Evolutionary conservation across 1,139 yeast species (phyloP), one percentile per base, ranked within the genome.

Genomic region (Yamadazyma atmosphaerica): DNA sequence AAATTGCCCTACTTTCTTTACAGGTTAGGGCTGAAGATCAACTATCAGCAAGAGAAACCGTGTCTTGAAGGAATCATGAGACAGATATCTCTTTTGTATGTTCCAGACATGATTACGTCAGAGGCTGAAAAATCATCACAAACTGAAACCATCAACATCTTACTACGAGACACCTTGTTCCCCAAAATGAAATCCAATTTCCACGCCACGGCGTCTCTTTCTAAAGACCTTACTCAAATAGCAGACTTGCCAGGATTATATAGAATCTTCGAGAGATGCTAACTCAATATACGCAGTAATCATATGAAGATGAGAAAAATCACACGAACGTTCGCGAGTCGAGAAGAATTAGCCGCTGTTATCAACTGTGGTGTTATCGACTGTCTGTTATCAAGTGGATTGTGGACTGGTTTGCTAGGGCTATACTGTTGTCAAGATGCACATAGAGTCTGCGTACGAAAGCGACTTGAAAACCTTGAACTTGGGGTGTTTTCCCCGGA

Each of bases 161-260:
- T 46, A 0, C 50, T 90, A 38, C 92, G 85, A 47, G 69, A 77
- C 44, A 56, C 68, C 0, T 49, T 89, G 1, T 84, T 88, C 50
- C 96, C 96, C 0, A 67, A 77, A 13, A 56, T 87, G 12, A 83
- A 83, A 49, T 69, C 69, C 42, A 65, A 81, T 34, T 76, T 89
- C 25, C 56, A 88, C 14, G 96, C 94, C 0, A 78, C 95, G 0
- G 65, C 65, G 15, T 55, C 54, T 4, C 51, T 89, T 23, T 49
- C 61, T 2, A 56, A 69, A 15, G 83, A 79, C 42, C 79, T 89
- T 4, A 75, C 86, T 2, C 96, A 92, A 57, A 79, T 94, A 31
- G 98, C 98, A 0, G 90, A 85, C 55, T 65, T 94, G 30, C 98
- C 98, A 1, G 96, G 96, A 0, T 64, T 94, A 39, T 94, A 94